phyloP scores from a whole-genome alignment of 2,329 filamentous ascomycete genomes.

The Talaromyces sp. region DNA sequence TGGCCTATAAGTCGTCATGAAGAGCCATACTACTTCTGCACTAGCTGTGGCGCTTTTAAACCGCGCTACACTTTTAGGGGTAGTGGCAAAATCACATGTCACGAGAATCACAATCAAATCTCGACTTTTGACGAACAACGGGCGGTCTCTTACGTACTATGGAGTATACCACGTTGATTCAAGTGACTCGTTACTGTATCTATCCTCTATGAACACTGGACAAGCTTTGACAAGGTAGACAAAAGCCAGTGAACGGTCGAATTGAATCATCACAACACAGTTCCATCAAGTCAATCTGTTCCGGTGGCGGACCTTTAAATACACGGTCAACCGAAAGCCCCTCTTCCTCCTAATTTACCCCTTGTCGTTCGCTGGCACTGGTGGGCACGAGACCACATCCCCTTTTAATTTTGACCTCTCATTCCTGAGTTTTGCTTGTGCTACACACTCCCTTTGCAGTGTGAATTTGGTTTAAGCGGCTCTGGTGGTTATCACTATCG shows the following conservation, averaged over 20 bases:
- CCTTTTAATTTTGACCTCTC: slow-evolving; percentile 18
- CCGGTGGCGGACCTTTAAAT: slow-evolving; percentile 6
- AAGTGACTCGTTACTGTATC: background rate
- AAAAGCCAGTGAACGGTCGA: background rate
- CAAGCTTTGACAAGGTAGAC: background rate
- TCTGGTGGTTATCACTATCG: background rate
- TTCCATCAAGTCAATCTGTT: background rate
- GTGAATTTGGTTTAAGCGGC: background rate
- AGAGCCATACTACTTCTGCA: background rate
- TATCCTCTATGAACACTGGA: background rate
- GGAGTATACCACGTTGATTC: background rate
- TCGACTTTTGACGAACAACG: background rate
- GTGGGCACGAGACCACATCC: slow-evolving; percentile 34
- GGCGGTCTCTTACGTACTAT: background rate
- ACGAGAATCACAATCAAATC: background rate
- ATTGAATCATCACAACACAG: background rate
- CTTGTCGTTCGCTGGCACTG: background rate
- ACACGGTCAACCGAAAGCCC: slow-evolving; percentile 3
- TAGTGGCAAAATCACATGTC: slow-evolving; percentile 16
- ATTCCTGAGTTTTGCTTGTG: slow-evolving; percentile 18
- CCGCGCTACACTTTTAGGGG: background rate
- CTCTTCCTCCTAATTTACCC: background rate
- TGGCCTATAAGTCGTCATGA: background rate
- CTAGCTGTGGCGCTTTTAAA: background rate
- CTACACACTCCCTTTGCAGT: background rate